Conservation (phyloP, 768 basidiomycete species). For the Termitomyces titanicus region DNA sequence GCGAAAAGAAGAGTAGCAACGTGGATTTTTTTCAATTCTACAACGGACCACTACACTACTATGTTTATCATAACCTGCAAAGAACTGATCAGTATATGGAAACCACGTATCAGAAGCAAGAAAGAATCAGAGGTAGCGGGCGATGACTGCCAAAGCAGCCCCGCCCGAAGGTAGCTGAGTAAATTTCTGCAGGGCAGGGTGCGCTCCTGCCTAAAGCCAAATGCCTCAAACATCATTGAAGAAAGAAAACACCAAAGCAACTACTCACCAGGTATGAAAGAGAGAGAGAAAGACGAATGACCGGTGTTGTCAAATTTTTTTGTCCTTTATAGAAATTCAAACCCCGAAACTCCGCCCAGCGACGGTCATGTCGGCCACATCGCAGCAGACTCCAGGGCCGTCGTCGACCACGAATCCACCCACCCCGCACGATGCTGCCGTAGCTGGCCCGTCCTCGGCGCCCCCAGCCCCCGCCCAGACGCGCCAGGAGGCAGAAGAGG, state of each 20-base stretch:
- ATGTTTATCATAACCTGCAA: not conserved
- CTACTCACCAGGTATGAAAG: conserved; percentile 22
- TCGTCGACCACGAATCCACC: conserved; percentile 27
- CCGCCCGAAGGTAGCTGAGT: conserved; percentile 88
- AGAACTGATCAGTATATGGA: not conserved
- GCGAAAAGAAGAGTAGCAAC: not conserved
- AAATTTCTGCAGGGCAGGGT: conserved; percentile 76
- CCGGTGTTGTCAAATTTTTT: not conserved
- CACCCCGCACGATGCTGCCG: conserved; percentile 20
- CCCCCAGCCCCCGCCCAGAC: conserved; percentile 40
- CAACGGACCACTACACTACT: not conserved
- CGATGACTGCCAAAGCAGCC: conserved; percentile 39
- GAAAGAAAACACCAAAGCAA: conserved; percentile 5
- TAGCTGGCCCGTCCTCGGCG: conserved; percentile 26
- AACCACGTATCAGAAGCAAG: not conserved
- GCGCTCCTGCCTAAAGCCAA: conserved; percentile 79
- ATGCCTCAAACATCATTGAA: conserved; percentile 86
- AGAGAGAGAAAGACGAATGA: not conserved
- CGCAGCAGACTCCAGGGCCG: conserved; percentile 25
- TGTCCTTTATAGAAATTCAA: conserved; percentile 20
- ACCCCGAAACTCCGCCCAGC: conserved; percentile 32
- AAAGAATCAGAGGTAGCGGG: conserved; percentile 40
- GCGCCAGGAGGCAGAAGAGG: conserved; percentile 74
- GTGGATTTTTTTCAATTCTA: not conserved
- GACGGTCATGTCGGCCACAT: conserved; percentile 25